These are phyloP conservation scores for Clathrospora elynae DNA, from an alignment of 2,329 filamentous ascomycete species.

Conservation along the genomic window DNA sequence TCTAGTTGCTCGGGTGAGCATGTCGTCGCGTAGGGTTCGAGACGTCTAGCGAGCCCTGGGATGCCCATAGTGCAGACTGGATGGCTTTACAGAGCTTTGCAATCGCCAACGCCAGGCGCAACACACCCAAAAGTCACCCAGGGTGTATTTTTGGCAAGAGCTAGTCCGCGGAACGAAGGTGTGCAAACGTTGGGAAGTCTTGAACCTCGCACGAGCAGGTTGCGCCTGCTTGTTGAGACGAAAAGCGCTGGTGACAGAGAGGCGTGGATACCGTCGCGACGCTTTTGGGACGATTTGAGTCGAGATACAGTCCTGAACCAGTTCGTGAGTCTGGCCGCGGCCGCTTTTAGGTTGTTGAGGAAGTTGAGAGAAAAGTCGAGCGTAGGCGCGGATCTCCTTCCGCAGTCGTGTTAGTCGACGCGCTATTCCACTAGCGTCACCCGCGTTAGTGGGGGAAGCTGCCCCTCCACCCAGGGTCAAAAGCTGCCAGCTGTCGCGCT, in stretches of 20 bases:
- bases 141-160: too few species aligned
- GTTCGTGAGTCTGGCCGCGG: slow-evolving; percentile 5
- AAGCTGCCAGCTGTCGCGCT: slow-evolving; percentile 30
- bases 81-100: neutral
- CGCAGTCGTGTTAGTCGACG: slow-evolving; percentile 18
- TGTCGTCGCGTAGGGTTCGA: slow-evolving; percentile 40
- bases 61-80: slow-evolving; percentile 40
- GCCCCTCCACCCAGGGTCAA: slow-evolving; percentile 39
- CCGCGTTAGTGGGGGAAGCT: slow-evolving; percentile 31
- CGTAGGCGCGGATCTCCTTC: slow-evolving; percentile 7
- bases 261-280: slow-evolving; percentile 1
- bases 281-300: neutral
- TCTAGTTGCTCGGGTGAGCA: slow-evolving; percentile 28
- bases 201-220: neutral
- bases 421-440: slow-evolving; percentile 35
- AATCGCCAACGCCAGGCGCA: too few species aligned
- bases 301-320: slow-evolving; percentile 5
- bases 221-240: neutral
- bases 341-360: slow-evolving; percentile 18
- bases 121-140: too few species aligned
- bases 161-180: neutral
- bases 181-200: neutral
- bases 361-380: slow-evolving; percentile 8
- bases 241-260: neutral
- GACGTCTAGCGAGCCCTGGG: slow-evolving; percentile 36